phyloP scores from a whole-genome alignment of 2,329 filamentous ascomycete genomes.

The Sporothrix brunneoviolacea region DNA sequence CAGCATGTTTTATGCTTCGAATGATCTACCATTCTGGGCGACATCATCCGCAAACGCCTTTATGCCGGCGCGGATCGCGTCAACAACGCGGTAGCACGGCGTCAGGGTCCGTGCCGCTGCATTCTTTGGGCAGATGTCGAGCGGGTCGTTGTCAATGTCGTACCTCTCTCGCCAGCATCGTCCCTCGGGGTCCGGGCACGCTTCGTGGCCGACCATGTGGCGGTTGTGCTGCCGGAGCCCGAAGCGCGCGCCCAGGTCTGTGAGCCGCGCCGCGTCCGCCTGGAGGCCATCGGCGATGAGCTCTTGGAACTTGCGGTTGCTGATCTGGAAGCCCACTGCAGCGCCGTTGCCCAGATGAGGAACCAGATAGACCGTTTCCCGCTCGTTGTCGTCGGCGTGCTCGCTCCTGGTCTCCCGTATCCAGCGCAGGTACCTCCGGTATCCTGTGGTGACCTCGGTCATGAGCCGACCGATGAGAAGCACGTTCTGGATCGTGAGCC shows the following conservation, averaged over 20 bases:
- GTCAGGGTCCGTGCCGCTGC: conserved; percentile 7
- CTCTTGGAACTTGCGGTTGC: background rate
- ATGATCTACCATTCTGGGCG: background rate
- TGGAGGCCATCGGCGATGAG: conserved; percentile 2
- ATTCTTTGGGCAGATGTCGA: conserved; percentile 11
- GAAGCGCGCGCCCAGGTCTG: conserved; percentile 6
- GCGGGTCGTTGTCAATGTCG: conserved; percentile 11
- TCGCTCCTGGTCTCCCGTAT: background rate
- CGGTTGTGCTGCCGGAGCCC: conserved; percentile 10
- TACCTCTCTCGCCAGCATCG: conserved; percentile 12
- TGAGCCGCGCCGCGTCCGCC: conserved; percentile 2
- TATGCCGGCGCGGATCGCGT: conserved; percentile 2
- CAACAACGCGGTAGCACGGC: conserved; percentile 11
- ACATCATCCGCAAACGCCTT: conserved; percentile 4
- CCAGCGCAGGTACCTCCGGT: conserved; percentile 8
- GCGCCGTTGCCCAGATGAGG: background rate
- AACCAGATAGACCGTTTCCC: background rate
- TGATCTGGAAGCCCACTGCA: background rate
- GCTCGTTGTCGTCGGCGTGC: background rate
- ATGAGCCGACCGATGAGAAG: conserved; percentile 9
- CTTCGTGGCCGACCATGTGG: conserved; percentile 11
- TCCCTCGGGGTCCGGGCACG: conserved; percentile 6
- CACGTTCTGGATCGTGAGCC: conserved; percentile 11
- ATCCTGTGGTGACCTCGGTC: conserved; percentile 5
- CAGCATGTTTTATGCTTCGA: background rate